Percentiles rank a stretch among this genome's conserved stretches.
phyloP scores from a whole-genome alignment of 2,329 filamentous ascomycete species.

The Myriosclerotinia duriaeana region DNA sequence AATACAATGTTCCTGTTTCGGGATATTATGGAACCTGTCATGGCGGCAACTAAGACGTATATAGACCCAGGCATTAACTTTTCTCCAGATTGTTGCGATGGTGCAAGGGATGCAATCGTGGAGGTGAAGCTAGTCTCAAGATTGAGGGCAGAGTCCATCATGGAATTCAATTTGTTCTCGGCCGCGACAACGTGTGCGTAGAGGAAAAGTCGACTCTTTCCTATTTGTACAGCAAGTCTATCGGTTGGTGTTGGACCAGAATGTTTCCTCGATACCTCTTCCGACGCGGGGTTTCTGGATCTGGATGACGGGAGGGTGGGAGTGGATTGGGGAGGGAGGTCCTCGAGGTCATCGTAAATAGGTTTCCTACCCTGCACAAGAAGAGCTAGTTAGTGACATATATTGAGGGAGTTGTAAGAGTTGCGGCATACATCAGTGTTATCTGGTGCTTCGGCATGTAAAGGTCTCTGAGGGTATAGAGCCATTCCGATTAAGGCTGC shows the following conservation, averaged over 20 bases:
- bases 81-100: conserved; percentile 81
- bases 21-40: conserved; percentile 90
- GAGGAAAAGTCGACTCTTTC: conserved; percentile 74
- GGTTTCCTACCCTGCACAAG: conserved; percentile 55
- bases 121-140: conserved; percentile 87
- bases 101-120: conserved; percentile 85
- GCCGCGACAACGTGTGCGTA: conserved; percentile 71
- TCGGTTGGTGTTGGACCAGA: conserved; percentile 77
- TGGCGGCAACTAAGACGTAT: conserved; percentile 89
- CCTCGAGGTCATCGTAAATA: conserved; percentile 74
- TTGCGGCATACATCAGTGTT: conserved; percentile 29
- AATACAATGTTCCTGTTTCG: conserved; percentile 85
- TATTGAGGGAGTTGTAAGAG: conserved; percentile 12
- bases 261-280: conserved; percentile 36
- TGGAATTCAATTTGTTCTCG: conserved; percentile 80
- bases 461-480: conserved; percentile 47
- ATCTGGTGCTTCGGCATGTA: conserved; percentile 50
- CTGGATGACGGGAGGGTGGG: conserved; percentile 29
- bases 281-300: conserved; percentile 27
- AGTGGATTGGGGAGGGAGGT: conserved; percentile 41
- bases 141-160: conserved; percentile 76
- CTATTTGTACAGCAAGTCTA: conserved; percentile 79
- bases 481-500: conserved; percentile 46
- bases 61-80: conserved; percentile 83
- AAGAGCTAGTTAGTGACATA: not conserved